Base-by-base conservation (phyloP, 2,329 filamentous ascomycete genomes). In the Dendryphion nanum region DNA sequence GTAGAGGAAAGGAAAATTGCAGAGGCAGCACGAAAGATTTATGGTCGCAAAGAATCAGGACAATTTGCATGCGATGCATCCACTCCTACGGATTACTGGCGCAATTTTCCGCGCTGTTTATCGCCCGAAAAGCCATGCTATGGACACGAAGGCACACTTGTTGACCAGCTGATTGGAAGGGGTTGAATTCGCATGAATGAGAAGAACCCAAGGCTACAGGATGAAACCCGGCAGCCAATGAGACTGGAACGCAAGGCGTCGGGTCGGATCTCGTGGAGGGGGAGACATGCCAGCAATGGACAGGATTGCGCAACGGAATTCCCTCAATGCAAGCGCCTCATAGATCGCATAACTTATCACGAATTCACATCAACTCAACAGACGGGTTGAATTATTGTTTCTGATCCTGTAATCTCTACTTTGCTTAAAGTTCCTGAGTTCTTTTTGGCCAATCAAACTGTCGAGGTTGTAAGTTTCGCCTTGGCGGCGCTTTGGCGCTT, bases 171-270 rank as follows among this genome's bases (percentile, higher is more conserved):
- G 23, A 26, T 26, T 26, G 23, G 23, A 26, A 26, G 23, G n/a
- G 10, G 23, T n/a, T n/a, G n/a, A 10, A n/a, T 26, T 26, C 10
- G 23, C 23, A 26, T 26, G 23, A 26, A 26, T 10, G 23, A 2
- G 10, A 26, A 30, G 29, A 16, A 8, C 12, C 29, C 29, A 8
- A 30, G 15, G 16, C 10, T 10, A 8, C 15, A 15, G 13, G 29
- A 12, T 30, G 29, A 30, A 30, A 30, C 29, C 29, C 10, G 16
- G 29, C 8, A 17, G 15, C 29, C 29, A 17, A 30, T 17, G 15
- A 16, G 13, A n/a, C 29, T 30, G 29, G 29, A 30, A 30, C 29
- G 16, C 29, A 30, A 17, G 13, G 29, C 29, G 29, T 30, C 15
- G 16, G 29, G 16, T 16, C 29, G 29, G 13, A 30, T 16, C 29